Base-by-base conservation (phyloP, 2,329 filamentous ascomycete genomes). In the Colletotrichum destructivum region DNA sequence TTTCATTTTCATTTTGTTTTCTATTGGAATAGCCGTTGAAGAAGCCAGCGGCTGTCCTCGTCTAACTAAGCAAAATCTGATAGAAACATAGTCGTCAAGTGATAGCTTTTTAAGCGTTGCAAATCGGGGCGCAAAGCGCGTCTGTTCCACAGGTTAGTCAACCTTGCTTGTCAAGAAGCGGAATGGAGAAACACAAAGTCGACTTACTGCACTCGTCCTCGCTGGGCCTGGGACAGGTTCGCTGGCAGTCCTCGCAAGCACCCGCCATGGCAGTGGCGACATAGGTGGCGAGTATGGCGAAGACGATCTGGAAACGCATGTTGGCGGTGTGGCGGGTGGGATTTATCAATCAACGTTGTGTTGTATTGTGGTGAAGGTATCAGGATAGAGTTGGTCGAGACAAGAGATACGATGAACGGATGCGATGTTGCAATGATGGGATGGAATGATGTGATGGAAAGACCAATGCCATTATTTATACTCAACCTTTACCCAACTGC, bases 211-310 rank as follows among this genome's bases (percentile, higher is more conserved):
- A 69, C 18, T 54, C 61, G 3, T 15, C 54, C 26, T 69, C 61
- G 38, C 66, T 69, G 1, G 66, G 66, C 54, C 0, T 16, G 12
- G 66, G 61, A 23, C 66, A 69, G 13, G 61, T 65, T 15, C 54
- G 18, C 54, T 69, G 66, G 46, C 66, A 69, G 31, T 69, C 66
- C 6, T 44, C 47, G 38, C 66, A 69, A 9, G 66, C 61, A 8
- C 21, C 66, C 2, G 66, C 66, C 38, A 64, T 52, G 23, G 47
- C 66, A 23, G 54, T 44, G 26, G 55, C 55, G n/a, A 54, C n/a
- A 46, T 60, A 69, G 40, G 62, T 60, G n/a, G 61, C 62, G 1
- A 66, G 38, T 13, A 69, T 11, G 40, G 62, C 66, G 47, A 69
- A 35, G 5, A 69, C 12, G 12, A 69, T 23, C 11, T 69, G 66